Evolutionary conservation across 1,284 basidiomycete genomes (phyloP).

Genomic region (Abortiporus biennis): DNA sequence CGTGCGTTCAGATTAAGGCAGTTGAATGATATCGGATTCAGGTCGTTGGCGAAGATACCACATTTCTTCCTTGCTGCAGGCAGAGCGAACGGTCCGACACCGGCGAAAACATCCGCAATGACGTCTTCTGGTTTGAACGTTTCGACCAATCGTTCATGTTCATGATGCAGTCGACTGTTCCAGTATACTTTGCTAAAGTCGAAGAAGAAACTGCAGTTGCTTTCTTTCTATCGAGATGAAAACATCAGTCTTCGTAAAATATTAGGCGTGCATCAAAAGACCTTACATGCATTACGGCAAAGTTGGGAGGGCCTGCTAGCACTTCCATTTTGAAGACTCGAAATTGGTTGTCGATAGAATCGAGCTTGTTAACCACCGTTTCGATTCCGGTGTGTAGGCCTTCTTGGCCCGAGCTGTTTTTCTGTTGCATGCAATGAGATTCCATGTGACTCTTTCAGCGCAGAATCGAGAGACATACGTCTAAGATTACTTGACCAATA

Average conservation of each 20-base stretch:
- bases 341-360: conserved; percentile 83
- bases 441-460: neutral
- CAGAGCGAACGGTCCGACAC: conserved; percentile 94
- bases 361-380: conserved; percentile 96
- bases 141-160: conserved; percentile 83
- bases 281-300: conserved; percentile 77
- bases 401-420: conserved; percentile 72
- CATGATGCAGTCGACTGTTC: conserved; percentile 92
- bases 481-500: conserved; percentile 89
- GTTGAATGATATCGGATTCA: conserved; percentile 85
- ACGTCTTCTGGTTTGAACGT: conserved; percentile 68
- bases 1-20: conserved; percentile 73
- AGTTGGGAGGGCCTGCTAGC: conserved; percentile 85
- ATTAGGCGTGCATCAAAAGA: neutral
- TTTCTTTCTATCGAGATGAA: conserved; percentile 57
- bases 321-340: conserved; percentile 98
- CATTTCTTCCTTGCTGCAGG: conserved; percentile 91
- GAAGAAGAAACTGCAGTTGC: conserved; percentile 84
- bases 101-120: conserved; percentile 93
- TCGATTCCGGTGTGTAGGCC: no score
- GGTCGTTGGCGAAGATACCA: conserved; percentile 87
- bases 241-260: neutral
- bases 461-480: conserved; percentile 48
- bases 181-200: conserved; percentile 97
- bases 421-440: conserved; percentile 41